A percentile compares a stretch with the other conserved stretches of the same genome.
Evolutionary conservation across 2,329 filamentous ascomycete species (phyloP).

Genomic region (Penicillium brevicompactum): DNA sequence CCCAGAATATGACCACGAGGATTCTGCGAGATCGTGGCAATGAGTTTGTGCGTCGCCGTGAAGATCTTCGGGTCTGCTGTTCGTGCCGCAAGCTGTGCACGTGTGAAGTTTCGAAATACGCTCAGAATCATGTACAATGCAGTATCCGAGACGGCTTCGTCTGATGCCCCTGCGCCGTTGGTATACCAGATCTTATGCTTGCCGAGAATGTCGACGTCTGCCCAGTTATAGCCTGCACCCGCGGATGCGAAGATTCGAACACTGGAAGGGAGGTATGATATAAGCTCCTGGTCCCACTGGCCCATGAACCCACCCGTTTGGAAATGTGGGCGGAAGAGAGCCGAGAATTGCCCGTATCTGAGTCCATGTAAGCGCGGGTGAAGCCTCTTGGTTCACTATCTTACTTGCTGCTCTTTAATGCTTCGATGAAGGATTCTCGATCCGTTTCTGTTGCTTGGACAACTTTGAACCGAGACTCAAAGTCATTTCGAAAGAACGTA

Average conservation of each 20-base stretch:
- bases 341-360: slow-evolving; percentile 41
- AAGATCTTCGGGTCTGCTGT: slow-evolving; percentile 45
- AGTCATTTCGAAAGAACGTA: slow-evolving; percentile 36
- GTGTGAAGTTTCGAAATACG: slow-evolving; percentile 55
- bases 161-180: slow-evolving; percentile 47
- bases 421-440: slow-evolving; percentile 41
- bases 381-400: neutral
- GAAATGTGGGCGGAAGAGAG: slow-evolving; percentile 62
- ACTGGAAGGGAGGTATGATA: slow-evolving; percentile 56
- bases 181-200: slow-evolving; percentile 45
- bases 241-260: slow-evolving; percentile 66
- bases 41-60: slow-evolving; percentile 45
- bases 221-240: slow-evolving; percentile 69
- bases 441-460: slow-evolving; percentile 44
- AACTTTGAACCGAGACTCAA: slow-evolving; percentile 39
- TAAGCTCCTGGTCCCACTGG: slow-evolving; percentile 63
- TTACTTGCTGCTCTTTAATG: slow-evolving; percentile 38
- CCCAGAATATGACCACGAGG: slow-evolving; percentile 53
- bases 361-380: no score
- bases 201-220: slow-evolving; percentile 56
- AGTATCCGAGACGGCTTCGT: slow-evolving; percentile 50
- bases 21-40: slow-evolving; percentile 53
- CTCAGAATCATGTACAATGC: slow-evolving; percentile 47
- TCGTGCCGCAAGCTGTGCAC: slow-evolving; percentile 51
- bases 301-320: slow-evolving; percentile 68